Base-by-base conservation (phyloP, 805 yeast species). In the Yamadazyma takamatsuzukensis region DNA sequence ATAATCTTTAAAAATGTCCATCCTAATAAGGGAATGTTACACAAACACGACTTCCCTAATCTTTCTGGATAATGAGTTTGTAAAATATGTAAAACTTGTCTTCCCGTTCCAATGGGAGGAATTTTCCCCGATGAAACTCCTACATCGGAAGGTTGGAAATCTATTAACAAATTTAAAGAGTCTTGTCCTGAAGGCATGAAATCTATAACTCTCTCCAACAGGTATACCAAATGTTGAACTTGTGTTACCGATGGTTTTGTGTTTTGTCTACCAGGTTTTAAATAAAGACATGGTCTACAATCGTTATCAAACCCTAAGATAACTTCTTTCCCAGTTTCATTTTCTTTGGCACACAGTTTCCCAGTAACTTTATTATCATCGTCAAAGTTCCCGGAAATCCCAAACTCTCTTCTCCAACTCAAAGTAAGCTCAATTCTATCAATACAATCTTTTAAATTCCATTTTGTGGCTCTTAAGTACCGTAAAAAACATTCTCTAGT, bases 1-100 rank as follows among this genome's bases (percentile, higher is more conserved):
- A 90, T 89, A 42, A 93, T 64, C 63, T 84, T 89, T 46, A 93
- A 65, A 50, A 93, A 93, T 7, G 96, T 80, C 85, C 95, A 84
- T 5, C 89, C 97, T 34, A 89, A 61, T 76, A 93, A 84, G 10
- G 97, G 97, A 44, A 93, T 88, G 59, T 93, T 90, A 30, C 95
- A 85, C 33, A 93, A 69, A 29, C 89, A 69, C 0, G 97, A 97
- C 53, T 81, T 83, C 24, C 99, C 99, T 39, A 93, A 70, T 49
- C 99, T 76, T 57, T 93, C 99, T 4, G 98, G 98, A 56, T 93
- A 93, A 59, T 93, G 99, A 9, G 95, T 88, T 62, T 93, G 99
- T 48, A 93, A 68, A 54, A 93, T 93, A 56, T 83, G 86, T 45
- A 93, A 70, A 19, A 90, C 97, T 61, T 88, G 95, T 54, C 89